These are phyloP conservation scores for Pyrrhoderma noxium DNA, from an alignment of 1,284 basidiomycete genomes.

Conservation along the genomic window DNA sequence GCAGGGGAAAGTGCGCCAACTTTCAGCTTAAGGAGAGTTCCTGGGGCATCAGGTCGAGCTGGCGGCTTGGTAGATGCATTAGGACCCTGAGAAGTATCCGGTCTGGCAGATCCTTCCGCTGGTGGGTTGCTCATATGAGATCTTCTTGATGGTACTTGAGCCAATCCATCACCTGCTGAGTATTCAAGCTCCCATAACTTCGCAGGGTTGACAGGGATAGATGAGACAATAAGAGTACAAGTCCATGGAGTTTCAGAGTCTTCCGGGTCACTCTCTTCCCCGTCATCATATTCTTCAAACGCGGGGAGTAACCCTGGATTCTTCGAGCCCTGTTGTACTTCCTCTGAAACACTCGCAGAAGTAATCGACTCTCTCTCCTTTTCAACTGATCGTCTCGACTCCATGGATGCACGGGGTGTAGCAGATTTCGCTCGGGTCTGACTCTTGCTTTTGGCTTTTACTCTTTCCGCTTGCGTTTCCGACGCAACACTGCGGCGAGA, in stretches of 20 bases:
- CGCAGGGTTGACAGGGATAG: constrained; percentile 16
- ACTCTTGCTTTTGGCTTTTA: not conserved
- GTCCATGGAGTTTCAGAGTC: constrained; percentile 95
- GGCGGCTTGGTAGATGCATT: not conserved
- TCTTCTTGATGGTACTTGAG: not conserved
- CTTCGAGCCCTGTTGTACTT: constrained; percentile 11
- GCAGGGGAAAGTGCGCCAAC: constrained; percentile 83
- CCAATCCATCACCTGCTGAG: constrained; percentile 16
- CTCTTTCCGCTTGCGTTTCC: not conserved
- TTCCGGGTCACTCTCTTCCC: constrained; percentile 82
- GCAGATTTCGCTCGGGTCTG: not conserved
- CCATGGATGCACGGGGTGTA: constrained; percentile 3
- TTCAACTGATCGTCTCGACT: constrained; percentile 7
- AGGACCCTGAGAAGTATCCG: not conserved
- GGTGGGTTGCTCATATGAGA: not conserved
- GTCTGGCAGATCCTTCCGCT: not conserved
- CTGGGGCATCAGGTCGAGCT: not conserved
- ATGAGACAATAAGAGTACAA: constrained; percentile 57
- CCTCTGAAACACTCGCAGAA: constrained; percentile 10
- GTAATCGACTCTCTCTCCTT: constrained; percentile 9
- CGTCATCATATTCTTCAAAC: constrained; percentile 38
- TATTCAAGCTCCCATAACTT: constrained; percentile 9
- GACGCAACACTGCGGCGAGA: not conserved
- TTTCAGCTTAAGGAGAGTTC: constrained; percentile 38
- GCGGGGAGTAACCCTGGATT: constrained; percentile 17